These are phyloP conservation scores for Neotropicomus parvogracilis DNA, from an alignment of 1,284 basidiomycete species.

Conservation along the genomic window DNA sequence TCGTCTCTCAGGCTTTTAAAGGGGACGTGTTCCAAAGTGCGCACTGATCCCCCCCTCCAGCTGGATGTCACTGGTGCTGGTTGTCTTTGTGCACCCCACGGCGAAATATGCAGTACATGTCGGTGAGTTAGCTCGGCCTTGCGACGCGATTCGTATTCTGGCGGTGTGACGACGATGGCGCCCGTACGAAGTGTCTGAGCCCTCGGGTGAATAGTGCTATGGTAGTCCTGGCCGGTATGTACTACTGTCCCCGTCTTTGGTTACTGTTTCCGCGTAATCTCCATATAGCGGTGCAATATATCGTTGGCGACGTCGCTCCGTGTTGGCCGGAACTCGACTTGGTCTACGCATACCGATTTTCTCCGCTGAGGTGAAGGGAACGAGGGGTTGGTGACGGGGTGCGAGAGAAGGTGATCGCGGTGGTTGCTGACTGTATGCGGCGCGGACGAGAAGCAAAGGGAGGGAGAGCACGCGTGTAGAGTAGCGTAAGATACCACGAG, in stretches of 20 bases:
- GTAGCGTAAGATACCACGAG: not conserved
- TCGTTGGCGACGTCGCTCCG: conserved; percentile 50
- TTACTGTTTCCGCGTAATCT: conserved; percentile 24
- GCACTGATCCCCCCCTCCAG: not conserved
- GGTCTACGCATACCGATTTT: conserved; percentile 41
- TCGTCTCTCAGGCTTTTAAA: conserved; percentile 13
- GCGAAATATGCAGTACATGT: too few species aligned
- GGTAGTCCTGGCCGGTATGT: too few species aligned
- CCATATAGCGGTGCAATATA: conserved; percentile 55
- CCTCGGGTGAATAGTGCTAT: too few species aligned
- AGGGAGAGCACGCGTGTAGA: not conserved
- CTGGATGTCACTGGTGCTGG: not conserved
- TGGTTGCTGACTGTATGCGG: conserved; percentile 20
- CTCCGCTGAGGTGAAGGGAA: conserved; percentile 41
- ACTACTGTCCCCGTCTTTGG: conserved; percentile 29
- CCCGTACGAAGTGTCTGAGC: too few species aligned
- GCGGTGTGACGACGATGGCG: conserved; percentile 71
- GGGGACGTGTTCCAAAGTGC: conserved; percentile 9
- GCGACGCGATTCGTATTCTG: conserved; percentile 29
- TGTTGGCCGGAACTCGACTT: conserved; percentile 41
- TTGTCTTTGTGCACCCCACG: too few species aligned
- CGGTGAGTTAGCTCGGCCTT: conserved; percentile 42
- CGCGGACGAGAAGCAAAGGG: conserved; percentile 56
- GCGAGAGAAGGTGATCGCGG: conserved; percentile 62
- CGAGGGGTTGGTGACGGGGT: conserved; percentile 41